Conservation (phyloP, 23 red algal genomes). For the Agarophyton chilense region DNA sequence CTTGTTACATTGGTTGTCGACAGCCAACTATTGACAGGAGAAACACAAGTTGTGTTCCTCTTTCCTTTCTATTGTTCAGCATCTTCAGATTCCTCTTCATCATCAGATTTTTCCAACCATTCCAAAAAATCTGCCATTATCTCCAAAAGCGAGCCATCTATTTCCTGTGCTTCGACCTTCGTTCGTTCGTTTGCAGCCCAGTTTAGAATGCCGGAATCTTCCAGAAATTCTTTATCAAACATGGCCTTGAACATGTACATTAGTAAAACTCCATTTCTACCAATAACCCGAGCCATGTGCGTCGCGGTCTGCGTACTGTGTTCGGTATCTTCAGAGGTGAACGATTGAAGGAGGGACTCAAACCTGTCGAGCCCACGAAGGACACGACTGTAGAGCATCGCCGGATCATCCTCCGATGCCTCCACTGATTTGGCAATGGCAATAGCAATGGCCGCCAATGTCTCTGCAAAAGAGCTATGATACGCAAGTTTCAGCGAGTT, state of each 20-base stretch:
- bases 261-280: conserved; percentile 21
- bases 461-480: conserved; percentile 61
- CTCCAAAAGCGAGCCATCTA: conserved; percentile 1
- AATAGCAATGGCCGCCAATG: conserved; percentile 6
- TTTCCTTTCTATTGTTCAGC: conserved; percentile 15
- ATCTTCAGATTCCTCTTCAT: conserved; percentile 60
- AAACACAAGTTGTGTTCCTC: neutral
- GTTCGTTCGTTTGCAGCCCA: conserved; percentile 30
- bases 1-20: neutral
- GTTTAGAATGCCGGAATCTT: conserved; percentile 51
- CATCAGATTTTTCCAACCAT: conserved; percentile 73
- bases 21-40: neutral
- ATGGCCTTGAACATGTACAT: conserved; percentile 65
- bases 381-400: conserved; percentile 24
- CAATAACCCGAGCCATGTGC: neutral
- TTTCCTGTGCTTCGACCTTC: conserved; percentile 15
- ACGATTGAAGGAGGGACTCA: conserved; percentile 2
- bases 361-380: conserved; percentile 26
- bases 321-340: conserved; percentile 23
- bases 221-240: conserved; percentile 66
- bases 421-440: conserved; percentile 25
- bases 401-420: conserved; percentile 13
- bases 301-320: conserved; percentile 17
- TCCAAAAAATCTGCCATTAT: conserved; percentile 53
- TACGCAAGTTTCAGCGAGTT: conserved; percentile 86